Percentiles rank a stretch among this genome's conserved stretches.
phyloP scores from a whole-genome alignment of 2,329 filamentous ascomycete species.

The Zymoseptoria pseudotritici region DNA sequence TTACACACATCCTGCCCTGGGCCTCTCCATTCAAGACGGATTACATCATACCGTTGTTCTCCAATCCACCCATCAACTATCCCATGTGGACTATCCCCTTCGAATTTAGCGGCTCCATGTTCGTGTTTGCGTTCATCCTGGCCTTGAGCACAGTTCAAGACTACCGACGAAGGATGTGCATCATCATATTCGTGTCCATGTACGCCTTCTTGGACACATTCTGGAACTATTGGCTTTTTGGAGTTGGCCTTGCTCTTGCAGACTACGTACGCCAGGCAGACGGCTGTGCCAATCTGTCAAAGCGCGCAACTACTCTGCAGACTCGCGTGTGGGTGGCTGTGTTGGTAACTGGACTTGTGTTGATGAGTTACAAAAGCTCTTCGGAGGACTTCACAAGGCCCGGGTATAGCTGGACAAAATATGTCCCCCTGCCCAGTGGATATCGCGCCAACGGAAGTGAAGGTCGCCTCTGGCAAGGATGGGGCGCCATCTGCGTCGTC shows the following conservation, averaged over 20 bases:
- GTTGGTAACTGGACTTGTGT: background rate
- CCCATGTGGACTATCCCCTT: slow-evolving; percentile 7
- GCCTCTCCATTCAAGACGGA: slow-evolving; percentile 1
- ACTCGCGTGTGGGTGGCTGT: background rate
- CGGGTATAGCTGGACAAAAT: slow-evolving; percentile 1
- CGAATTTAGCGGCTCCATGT: slow-evolving; percentile 6
- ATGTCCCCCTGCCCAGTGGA: background rate
- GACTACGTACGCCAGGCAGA: slow-evolving; percentile 3
- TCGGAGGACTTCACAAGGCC: background rate
- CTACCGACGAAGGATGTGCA: background rate
- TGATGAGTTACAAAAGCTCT: background rate
- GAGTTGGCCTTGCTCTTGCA: slow-evolving; percentile 3
- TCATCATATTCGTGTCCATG: background rate
- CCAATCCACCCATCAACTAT: slow-evolving; percentile 2
- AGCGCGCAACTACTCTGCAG: background rate
- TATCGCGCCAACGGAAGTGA: background rate
- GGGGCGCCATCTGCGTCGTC: slow-evolving; percentile 3
- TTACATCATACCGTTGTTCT: background rate
- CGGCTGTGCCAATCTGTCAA: slow-evolving; percentile 1
- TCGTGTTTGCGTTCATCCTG: slow-evolving; percentile 3
- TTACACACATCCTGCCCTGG: background rate
- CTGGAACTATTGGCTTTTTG: slow-evolving; percentile 7
- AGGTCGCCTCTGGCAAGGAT: slow-evolving; percentile 4
- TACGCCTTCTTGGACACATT: background rate
- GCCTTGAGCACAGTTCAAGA: slow-evolving; percentile 1